Conservation (phyloP, 192 early-diverging fungal genomes). For the Haplosporangium gracile region DNA sequence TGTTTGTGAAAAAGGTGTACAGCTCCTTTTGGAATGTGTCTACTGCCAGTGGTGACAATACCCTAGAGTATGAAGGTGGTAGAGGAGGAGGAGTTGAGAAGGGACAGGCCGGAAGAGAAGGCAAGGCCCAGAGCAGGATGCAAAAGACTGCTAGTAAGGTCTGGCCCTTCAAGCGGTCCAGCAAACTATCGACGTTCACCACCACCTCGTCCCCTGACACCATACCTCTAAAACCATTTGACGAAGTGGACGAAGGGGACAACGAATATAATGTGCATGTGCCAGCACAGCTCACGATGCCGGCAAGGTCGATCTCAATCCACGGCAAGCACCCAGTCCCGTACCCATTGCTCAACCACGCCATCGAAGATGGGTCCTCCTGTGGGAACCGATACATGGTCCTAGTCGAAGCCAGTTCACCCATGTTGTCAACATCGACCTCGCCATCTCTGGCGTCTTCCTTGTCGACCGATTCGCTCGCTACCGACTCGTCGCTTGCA, state of each 20-base stretch:
- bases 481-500: neutral
- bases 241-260: neutral
- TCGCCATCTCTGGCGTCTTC: neutral
- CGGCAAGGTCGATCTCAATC: neutral
- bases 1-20: slow-evolving; percentile 9
- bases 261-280: neutral
- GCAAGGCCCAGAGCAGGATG: neutral
- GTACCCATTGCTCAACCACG: neutral
- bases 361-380: neutral
- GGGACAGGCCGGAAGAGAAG: neutral
- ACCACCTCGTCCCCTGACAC: neutral
- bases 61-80: neutral
- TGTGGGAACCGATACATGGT: neutral
- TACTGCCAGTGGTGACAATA: neutral
- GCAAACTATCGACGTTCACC: neutral
- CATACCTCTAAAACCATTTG: no score
- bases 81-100: neutral
- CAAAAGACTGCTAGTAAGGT: neutral
- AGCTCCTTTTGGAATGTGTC: slow-evolving; percentile 23
- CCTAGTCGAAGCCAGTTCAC: neutral
- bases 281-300: neutral
- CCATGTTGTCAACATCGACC: neutral
- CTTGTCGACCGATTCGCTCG: neutral
- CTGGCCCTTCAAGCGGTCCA: neutral
- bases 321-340: neutral